Conservation (phyloP, 2,329 filamentous ascomycete genomes). For the Ophiostoma novo-ulmi region DNA sequence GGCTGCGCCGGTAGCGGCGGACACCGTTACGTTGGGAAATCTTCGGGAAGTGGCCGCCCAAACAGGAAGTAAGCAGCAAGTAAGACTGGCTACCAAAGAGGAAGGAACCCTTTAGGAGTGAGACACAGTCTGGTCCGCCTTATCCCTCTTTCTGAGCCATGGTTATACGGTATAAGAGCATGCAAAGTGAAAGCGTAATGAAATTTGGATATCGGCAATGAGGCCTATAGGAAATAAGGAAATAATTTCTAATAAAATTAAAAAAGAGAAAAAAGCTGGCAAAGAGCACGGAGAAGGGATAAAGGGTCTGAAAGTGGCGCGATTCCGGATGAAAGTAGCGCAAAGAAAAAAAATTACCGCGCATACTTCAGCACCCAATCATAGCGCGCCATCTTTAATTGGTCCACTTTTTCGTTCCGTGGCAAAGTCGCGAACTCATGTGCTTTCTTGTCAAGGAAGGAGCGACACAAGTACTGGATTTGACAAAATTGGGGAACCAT, state of each 20-base stretch:
- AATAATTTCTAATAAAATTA: not conserved
- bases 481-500: conserved; percentile 5
- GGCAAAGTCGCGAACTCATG: conserved; percentile 26
- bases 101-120: not conserved
- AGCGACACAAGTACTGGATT: not conserved
- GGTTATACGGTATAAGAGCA: not conserved
- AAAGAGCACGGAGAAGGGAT: not conserved
- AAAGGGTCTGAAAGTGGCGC: conserved; percentile 19
- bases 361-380: conserved; percentile 18
- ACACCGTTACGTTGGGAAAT: not conserved
- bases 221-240: not conserved
- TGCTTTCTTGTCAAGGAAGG: conserved; percentile 19
- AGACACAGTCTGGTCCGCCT: not conserved
- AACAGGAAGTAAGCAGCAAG: not conserved
- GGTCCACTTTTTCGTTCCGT: conserved; percentile 18
- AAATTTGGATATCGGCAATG: not conserved
- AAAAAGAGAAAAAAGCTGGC: not conserved
- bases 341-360: conserved; percentile 17
- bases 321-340: conserved; percentile 20
- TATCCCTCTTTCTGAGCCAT: not conserved
- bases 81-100: not conserved
- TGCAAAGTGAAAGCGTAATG: not conserved
- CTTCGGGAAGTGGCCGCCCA: not conserved
- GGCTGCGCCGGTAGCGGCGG: conserved; percentile 4
- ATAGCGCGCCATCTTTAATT: conserved; percentile 21